phyloP scores from a whole-genome alignment of 257 asterid species.

The Henckelia pumila region DNA sequence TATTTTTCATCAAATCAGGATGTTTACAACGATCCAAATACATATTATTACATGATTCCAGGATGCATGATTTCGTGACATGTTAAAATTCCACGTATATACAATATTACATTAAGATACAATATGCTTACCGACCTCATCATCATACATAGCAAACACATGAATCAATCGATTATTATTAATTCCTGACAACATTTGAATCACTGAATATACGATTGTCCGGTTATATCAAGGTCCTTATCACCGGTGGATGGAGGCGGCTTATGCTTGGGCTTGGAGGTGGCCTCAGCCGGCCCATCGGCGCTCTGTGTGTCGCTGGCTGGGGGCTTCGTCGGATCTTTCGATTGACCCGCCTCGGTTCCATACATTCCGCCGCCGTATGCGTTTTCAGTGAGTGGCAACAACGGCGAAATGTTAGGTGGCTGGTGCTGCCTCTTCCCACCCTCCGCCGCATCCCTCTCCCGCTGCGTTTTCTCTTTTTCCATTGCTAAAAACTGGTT shows the following conservation, averaged over 20 bases:
- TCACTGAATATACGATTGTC: constrained; percentile 72
- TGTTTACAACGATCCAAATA: no score
- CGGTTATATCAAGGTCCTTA: constrained; percentile 62
- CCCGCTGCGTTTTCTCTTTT: constrained; percentile 23
- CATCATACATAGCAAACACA: no score
- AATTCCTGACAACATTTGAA: no score
- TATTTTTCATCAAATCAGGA: no score
- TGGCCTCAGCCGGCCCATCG: constrained; percentile 57
- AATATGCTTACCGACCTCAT: neutral
- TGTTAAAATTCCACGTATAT: neutral
- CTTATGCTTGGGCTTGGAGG: constrained; percentile 40
- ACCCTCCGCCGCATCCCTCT: constrained; percentile 5
- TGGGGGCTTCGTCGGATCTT: constrained; percentile 30
- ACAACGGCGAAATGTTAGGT: constrained; percentile 46
- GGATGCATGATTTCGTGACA: neutral
- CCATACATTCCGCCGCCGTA: constrained; percentile 84
- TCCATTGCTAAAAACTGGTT: constrained; percentile 24
- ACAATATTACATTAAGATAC: no score
- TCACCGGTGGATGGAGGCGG: constrained; percentile 77
- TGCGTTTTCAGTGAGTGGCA: constrained; percentile 56
- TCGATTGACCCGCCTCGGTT: constrained; percentile 35
- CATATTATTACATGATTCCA: no score
- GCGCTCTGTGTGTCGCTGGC: constrained; percentile 80
- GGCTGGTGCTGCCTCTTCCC: constrained; percentile 42
- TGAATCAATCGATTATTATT: no score